Evolutionary conservation across 2,329 filamentous ascomycete species (phyloP).

Genomic region (Xylariaceae sp.): DNA sequence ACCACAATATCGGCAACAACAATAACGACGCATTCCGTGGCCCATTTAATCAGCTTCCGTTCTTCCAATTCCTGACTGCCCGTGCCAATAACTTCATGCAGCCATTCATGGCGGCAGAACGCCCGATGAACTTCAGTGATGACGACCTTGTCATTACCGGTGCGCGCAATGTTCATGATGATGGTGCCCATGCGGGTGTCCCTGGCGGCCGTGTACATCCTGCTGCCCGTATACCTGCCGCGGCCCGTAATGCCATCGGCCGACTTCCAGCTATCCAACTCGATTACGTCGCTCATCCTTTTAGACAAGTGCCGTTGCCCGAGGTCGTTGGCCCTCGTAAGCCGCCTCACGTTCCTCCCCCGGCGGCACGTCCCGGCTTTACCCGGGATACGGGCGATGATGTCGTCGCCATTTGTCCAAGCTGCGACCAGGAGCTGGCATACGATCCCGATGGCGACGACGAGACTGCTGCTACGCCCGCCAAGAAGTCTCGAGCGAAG

Average conservation of each 20-base stretch:
- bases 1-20: not conserved
- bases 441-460: constrained; percentile 52
- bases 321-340: constrained; percentile 31
- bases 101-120: constrained; percentile 13
- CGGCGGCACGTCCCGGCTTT: constrained; percentile 68
- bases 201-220: not conserved
- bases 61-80: constrained; percentile 19
- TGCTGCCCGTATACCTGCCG: not conserved
- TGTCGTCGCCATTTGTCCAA: constrained; percentile 73
- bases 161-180: constrained; percentile 16
- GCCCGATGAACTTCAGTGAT: constrained; percentile 20
- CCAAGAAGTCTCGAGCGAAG: constrained; percentile 40
- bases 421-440: constrained; percentile 79
- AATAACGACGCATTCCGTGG: constrained; percentile 8
- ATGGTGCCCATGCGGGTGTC: constrained; percentile 3
- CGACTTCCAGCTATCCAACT: constrained; percentile 21
- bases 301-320: constrained; percentile 9
- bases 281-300: constrained; percentile 26
- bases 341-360: constrained; percentile 57
- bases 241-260: not conserved
- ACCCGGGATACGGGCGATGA: constrained; percentile 70
- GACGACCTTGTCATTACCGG: constrained; percentile 25
- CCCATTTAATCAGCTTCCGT: constrained; percentile 20
- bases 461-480: constrained; percentile 27
- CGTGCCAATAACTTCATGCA: not conserved